A percentile compares a stretch with the other conserved stretches of the same genome.
These are phyloP conservation scores for Pleodorina starrii DNA, from an alignment of 139 green algal species.

Conservation along the genomic window DNA sequence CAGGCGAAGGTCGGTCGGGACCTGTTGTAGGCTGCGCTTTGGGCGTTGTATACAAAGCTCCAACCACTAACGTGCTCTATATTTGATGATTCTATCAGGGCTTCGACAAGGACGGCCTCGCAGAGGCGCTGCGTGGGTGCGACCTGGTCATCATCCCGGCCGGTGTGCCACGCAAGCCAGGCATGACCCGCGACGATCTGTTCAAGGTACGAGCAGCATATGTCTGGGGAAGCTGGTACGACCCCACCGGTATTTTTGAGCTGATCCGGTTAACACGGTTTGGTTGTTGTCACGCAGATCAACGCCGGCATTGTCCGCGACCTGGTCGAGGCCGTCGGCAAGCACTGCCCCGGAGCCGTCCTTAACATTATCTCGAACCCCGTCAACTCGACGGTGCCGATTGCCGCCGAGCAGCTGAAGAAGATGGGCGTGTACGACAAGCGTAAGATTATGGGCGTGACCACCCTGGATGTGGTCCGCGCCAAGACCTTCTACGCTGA, in stretches of 20 bases:
- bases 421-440: conserved; percentile 90
- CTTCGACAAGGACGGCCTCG: conserved; percentile 82
- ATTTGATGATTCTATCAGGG: conserved; percentile 51
- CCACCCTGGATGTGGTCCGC: conserved; percentile 91
- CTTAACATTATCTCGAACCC: conserved; percentile 99
- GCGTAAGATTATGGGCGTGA: conserved; percentile 84
- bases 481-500: conserved; percentile 98
- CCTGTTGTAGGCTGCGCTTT: background rate
- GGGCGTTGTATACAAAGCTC: background rate
- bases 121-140: conserved; percentile 66
- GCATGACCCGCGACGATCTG: conserved; percentile 99
- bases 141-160: conserved; percentile 97
- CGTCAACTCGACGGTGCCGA: conserved; percentile 99
- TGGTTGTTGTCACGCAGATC: conserved; percentile 68
- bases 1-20: conserved; percentile 80
- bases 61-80: background rate
- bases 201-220: conserved; percentile 93
- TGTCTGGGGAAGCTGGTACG: background rate
- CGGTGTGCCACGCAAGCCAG: conserved; percentile 97
- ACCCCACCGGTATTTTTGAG: background rate
- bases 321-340: conserved; percentile 88
- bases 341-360: conserved; percentile 91
- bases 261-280: background rate
- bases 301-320: conserved; percentile 95
- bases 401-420: conserved; percentile 93